Evolutionary conservation across 1,284 basidiomycete species (phyloP), one percentile per base, ranked within the genome.

Genomic region (Leccinum griseonigrum): DNA sequence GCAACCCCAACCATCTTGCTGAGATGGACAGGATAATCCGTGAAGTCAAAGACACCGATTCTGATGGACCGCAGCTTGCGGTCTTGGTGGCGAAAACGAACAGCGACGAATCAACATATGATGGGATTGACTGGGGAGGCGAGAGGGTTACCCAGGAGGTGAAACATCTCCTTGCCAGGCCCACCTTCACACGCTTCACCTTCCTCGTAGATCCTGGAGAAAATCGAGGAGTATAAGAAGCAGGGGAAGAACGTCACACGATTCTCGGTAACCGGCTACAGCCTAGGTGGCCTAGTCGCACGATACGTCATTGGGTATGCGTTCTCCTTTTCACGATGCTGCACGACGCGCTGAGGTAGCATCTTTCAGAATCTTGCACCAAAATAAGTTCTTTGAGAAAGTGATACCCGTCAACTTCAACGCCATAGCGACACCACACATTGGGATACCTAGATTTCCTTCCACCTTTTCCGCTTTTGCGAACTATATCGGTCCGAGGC

Each of bases 361-460:
- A n/a, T 36, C 29, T 51, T 31, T 29, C 22, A 81, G 85, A 2
- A 82, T 94, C 50, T 79, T 95, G 29, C 79, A 87, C 63, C 84
- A 89, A 48, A 81, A 83, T 55, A 77, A 80, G 10, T 90, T 94
- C 75, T 94, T 94, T 71, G 78, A 86, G 2, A 76, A 78, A 2
- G 80, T 92, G 51, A 76, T 78, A 34, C 89, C 91, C 0, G 81
- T 91, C 60, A 92, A 92, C 70, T 94, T 95, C 72, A 85, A 85
- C 57, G 93, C 93, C 0, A 78, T 95, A 59, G 91, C 93, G 2
- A 93, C 94, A 0, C 93, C 94, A 1, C 88, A 93, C 66, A 79
- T 94, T 22, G 93, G 92, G 51, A 80, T 84, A 8, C 82, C 83
- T 8, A 76, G 77, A 69, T 86, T 86, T 63, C 79, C 81, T 34